Conservation (phyloP, 352 stramenopile genomes). For the Globisporangium yorkense region DNA sequence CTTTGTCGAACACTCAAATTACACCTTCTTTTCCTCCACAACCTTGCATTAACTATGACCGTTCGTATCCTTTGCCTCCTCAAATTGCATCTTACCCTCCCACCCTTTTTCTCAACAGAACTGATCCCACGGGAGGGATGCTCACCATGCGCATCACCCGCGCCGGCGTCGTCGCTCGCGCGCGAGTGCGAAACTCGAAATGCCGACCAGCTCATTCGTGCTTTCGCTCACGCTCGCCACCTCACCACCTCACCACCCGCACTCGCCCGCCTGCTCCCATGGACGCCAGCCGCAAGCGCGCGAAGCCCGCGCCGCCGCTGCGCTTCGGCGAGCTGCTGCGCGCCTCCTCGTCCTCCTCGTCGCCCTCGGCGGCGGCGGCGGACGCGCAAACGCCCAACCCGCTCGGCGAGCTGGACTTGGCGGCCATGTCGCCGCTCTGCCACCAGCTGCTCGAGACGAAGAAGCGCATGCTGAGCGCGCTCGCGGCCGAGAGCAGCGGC, state of each 20-base stretch:
- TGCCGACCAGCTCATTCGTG: too few species aligned
- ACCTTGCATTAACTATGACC: too few species aligned
- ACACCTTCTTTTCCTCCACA: too few species aligned
- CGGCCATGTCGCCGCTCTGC: constrained; percentile 25
- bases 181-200: too few species aligned
- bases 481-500: constrained; percentile 31
- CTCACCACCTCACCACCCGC: too few species aligned
- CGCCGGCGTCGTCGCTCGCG: too few species aligned
- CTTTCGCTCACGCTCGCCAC: not conserved
- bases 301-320: not conserved
- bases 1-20: too few species aligned
- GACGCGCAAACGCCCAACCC: not conserved
- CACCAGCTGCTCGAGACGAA: constrained; percentile 36
- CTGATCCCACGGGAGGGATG: too few species aligned
- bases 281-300: constrained; percentile 3
- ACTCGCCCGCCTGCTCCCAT: not conserved
- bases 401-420: constrained; percentile 12
- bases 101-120: too few species aligned
- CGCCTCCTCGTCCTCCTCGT: not conserved
- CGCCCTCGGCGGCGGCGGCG: not conserved
- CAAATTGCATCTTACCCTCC: not conserved
- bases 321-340: not conserved
- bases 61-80: too few species aligned
- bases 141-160: too few species aligned
- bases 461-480: constrained; percentile 35